A percentile compares a stretch with the other conserved stretches of the same genome.
Evolutionary conservation across 768 basidiomycete species (phyloP).

Genomic region (Serpula lacrymans): DNA sequence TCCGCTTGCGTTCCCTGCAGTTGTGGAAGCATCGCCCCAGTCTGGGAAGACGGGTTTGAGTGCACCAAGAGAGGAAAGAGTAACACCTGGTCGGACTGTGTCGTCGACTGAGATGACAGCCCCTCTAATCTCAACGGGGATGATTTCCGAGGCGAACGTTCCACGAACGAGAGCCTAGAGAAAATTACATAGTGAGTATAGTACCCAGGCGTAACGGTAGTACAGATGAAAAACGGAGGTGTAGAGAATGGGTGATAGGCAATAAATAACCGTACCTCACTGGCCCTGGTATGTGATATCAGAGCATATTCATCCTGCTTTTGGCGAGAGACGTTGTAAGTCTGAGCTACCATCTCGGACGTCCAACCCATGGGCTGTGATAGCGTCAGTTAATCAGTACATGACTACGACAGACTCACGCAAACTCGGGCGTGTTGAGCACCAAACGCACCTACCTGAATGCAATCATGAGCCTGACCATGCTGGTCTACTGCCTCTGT

Average conservation of each 20-base stretch:
- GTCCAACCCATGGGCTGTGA: conserved; percentile 98
- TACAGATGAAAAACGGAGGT: conserved; percentile 1
- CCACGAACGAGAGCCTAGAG: conserved; percentile 62
- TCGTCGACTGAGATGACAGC: conserved; percentile 70
- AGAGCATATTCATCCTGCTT: conserved; percentile 90
- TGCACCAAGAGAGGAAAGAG: conserved; percentile 66
- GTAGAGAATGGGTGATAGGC: background rate
- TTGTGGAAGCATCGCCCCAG: conserved; percentile 69
- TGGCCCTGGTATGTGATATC: conserved; percentile 81
- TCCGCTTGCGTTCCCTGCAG: conserved; percentile 84
- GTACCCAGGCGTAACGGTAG: no score
- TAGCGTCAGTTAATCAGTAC: conserved; percentile 1
- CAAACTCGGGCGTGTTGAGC: background rate
- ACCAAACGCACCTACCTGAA: conserved; percentile 45
- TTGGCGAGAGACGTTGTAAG: conserved; percentile 72
- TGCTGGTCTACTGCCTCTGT: conserved; percentile 53
- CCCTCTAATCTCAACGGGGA: conserved; percentile 78
- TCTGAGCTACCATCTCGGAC: conserved; percentile 83
- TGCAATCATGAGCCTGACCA: conserved; percentile 69
- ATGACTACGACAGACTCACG: background rate
- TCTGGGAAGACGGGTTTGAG: conserved; percentile 87
- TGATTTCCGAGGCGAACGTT: conserved; percentile 82
- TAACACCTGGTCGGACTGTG: conserved; percentile 84
- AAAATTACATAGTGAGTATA: no score
- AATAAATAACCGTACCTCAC: conserved; percentile 37